Percentiles rank a stretch among this genome's conserved stretches.
Conservation (phyloP, 805 yeast species). For the Starmera amethionina region DNA sequence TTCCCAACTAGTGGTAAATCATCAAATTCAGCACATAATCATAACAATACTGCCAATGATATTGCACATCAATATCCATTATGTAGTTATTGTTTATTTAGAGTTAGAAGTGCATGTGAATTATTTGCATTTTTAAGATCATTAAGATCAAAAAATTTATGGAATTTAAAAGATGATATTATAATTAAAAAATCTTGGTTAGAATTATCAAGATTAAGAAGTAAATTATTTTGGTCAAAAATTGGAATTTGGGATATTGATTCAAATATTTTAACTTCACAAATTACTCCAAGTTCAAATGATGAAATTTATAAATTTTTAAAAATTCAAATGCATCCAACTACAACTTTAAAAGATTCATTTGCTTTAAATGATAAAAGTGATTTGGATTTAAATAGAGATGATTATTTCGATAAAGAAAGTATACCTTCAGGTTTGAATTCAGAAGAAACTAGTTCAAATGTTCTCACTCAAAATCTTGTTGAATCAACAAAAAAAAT, state of each 20-base stretch:
- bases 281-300: constrained; percentile 18
- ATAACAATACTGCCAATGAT: constrained; percentile 9
- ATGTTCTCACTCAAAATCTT: too few relatives aligned
- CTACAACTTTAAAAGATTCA: neutral
- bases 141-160: constrained; percentile 38
- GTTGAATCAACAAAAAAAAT: too few relatives aligned
- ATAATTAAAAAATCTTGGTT: constrained; percentile 48
- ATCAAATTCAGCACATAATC: neutral
- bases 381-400: too few relatives aligned
- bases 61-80: constrained; percentile 48
- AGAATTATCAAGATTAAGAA: constrained; percentile 52
- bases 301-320: constrained; percentile 2
- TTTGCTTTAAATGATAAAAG: neutral
- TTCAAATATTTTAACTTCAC: constrained; percentile 21
- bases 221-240: constrained; percentile 75
- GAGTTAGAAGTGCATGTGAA: constrained; percentile 76
- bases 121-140: constrained; percentile 68
- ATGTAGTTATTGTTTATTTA: constrained; percentile 73
- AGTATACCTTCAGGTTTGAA: too few relatives aligned
- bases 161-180: constrained; percentile 42
- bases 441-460: too few relatives aligned
- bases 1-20: constrained; percentile 8
- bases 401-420: too few relatives aligned
- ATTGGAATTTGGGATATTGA: constrained; percentile 67
- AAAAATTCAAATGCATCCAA: neutral